Evolutionary conservation across 2,329 filamentous ascomycete species (phyloP), one percentile per base, ranked within the genome.

Genomic region (Septoria petroselini): DNA sequence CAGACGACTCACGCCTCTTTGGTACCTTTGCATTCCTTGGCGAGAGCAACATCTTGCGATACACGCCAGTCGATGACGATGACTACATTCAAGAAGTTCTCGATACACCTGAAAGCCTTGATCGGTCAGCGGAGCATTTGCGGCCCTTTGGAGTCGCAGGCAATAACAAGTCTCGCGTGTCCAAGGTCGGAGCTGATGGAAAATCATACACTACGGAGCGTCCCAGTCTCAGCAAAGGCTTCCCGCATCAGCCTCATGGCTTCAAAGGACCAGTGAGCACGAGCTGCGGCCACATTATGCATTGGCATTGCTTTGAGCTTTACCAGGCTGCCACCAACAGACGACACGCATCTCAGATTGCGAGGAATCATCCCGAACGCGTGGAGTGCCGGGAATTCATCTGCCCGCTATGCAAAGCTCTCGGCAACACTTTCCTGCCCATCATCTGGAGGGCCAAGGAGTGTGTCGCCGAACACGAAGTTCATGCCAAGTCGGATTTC

Each of bases 201-300:
- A 77, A 84, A 31, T 80, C 81, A 31, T 83, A 91, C 40, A 75
- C 81, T 29, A 80, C 82, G 3, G 89, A 94, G 67, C 82, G 86
- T 41, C 86, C 95, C 69, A 84, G 84, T 4, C 80, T 98, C 40
- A 91, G 91, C 25, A 94, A 91, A 69, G 93, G 93, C 0, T 98
- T 95, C 64, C 85, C 88, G 2, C 76, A 83, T 5, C 75, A 78
- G 7, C 76, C 82, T 33, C 51, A 59, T 19, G 48, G 52, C 8
- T 82, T 82, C 27, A 76, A 80, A 14, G 93, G 91, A 0, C 87
- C 91, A 0, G 85, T 97, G 1, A 88, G 91, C 8, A 88, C 87
- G 29, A 89, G 91, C 7, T 98, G 93, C 69, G 93, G 93, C 2
- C 93, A 98, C 68, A 94, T 98, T 64, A 98, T 98, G 93, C 93